phyloP scores from a whole-genome alignment of 2,329 filamentous ascomycete genomes.

The Ophiostoma tasmaniense region DNA sequence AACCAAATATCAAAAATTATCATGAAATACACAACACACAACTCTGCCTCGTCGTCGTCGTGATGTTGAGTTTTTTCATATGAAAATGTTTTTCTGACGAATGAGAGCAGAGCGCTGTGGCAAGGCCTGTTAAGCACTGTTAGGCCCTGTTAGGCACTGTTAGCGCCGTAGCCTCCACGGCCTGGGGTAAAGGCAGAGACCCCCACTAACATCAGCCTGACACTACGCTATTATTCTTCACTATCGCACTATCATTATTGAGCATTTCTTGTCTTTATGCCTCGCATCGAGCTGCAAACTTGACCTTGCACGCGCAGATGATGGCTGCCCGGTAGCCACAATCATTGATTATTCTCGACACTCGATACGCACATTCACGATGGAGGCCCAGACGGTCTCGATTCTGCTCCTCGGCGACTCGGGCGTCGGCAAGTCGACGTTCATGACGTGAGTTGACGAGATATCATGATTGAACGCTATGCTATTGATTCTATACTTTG shows the following conservation, averaged over 20 bases:
- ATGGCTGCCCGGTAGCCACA: background rate
- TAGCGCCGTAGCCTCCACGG: background rate
- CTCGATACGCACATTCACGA: background rate
- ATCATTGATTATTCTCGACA: background rate
- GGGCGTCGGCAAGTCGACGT: conserved; percentile 52
- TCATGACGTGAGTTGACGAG: conserved; percentile 46
- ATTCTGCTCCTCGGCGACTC: conserved; percentile 52
- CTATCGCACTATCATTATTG: background rate
- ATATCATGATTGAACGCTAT: background rate
- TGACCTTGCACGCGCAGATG: background rate
- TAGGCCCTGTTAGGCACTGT: background rate
- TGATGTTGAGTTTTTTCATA: background rate
- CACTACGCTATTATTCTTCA: background rate
- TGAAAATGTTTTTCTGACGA: background rate
- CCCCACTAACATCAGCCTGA: background rate
- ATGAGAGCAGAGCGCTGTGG: background rate
- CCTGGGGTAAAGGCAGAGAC: background rate
- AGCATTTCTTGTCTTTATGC: background rate
- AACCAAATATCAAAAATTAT: background rate
- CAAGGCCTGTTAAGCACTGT: too few species aligned
- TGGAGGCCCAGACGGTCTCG: conserved; percentile 26
- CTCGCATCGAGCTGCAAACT: background rate
- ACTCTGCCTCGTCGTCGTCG: background rate
- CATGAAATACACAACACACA: background rate
- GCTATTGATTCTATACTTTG: background rate